Conservation (phyloP, 2,329 filamentous ascomycete genomes). For the Periglandula ipomoeae region DNA sequence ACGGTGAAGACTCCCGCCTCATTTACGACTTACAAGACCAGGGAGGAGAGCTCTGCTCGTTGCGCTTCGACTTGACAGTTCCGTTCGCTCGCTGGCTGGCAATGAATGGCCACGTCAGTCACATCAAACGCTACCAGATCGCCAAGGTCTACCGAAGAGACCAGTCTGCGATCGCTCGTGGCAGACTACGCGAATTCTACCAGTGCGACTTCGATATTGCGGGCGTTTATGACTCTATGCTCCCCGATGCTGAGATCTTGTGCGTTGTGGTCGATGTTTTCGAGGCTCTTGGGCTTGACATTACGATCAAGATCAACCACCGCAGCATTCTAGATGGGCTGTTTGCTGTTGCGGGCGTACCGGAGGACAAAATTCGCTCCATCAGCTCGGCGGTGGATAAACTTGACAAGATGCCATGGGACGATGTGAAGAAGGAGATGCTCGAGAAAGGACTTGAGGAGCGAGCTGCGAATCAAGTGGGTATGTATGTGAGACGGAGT, state of each 20-base stretch:
- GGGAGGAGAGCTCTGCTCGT: conserved; percentile 64
- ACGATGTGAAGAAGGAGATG: conserved; percentile 87
- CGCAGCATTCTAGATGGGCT: conserved; percentile 87
- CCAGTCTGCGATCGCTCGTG: conserved; percentile 65
- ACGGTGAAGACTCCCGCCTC: conserved; percentile 85
- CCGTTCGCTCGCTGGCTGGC: conserved; percentile 88
- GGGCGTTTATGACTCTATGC: conserved; percentile 78
- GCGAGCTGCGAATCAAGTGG: conserved; percentile 77
- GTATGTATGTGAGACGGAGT: conserved; percentile 69
- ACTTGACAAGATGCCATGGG: conserved; percentile 87
- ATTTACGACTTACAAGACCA: conserved; percentile 86
- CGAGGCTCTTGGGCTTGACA: conserved; percentile 61
- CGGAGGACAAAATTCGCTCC: conserved; percentile 73
- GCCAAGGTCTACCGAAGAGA: conserved; percentile 63
- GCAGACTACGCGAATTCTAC: conserved; percentile 91
- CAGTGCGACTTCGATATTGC: conserved; percentile 97
- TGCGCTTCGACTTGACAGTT: conserved; percentile 82
- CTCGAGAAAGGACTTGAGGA: conserved; percentile 74
- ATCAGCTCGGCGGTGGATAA: conserved; percentile 95
- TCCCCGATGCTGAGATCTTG: conserved; percentile 84
- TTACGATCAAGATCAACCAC: conserved; percentile 92
- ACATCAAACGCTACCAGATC: conserved; percentile 92
- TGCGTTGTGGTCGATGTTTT: conserved; percentile 81
- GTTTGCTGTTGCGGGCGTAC: conserved; percentile 85
- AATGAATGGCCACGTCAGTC: conserved; percentile 78